Percentiles rank a stretch among this genome's conserved stretches.
phyloP scores from a whole-genome alignment of 176 grass and related monocot genomes.

The Triticum monococcum region DNA sequence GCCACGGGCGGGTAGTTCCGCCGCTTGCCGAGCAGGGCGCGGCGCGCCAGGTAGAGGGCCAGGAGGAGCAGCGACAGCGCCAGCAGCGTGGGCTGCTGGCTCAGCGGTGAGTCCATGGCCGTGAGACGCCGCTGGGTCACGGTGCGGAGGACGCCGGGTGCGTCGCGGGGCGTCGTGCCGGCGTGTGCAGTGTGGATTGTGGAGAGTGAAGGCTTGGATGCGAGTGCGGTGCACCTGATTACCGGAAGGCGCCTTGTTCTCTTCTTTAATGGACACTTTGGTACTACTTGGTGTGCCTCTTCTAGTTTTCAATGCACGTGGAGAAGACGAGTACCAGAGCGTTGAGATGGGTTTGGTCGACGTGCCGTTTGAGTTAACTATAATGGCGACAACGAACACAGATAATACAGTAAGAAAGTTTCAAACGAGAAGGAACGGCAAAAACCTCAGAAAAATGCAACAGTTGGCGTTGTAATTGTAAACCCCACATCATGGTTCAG shows the following conservation, averaged over 20 bases:
- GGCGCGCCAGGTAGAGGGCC: conserved; percentile 21
- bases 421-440: not conserved
- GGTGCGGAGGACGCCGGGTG: not conserved
- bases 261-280: not conserved
- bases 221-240: not conserved
- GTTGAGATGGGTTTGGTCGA: not conserved
- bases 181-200: not conserved
- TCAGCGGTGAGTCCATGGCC: conserved; percentile 23
- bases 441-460: not conserved
- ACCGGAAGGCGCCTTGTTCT: not conserved
- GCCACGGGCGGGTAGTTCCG: conserved; percentile 55
- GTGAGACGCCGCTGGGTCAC: not conserved
- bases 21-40: not conserved
- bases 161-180: not conserved
- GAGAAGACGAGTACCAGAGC: not conserved
- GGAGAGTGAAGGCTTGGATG: not conserved
- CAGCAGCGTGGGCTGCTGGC: not conserved
- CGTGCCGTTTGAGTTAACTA: not conserved
- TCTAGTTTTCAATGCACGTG: not conserved
- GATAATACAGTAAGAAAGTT: not conserved
- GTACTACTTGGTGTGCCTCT: not conserved
- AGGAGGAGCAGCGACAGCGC: conserved; percentile 1
- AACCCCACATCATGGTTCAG: not conserved
- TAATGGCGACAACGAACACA: not conserved
- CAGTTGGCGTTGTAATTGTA: not conserved